Base-by-base conservation (phyloP, 768 basidiomycete species). In the Agrocybe chaxingu region DNA sequence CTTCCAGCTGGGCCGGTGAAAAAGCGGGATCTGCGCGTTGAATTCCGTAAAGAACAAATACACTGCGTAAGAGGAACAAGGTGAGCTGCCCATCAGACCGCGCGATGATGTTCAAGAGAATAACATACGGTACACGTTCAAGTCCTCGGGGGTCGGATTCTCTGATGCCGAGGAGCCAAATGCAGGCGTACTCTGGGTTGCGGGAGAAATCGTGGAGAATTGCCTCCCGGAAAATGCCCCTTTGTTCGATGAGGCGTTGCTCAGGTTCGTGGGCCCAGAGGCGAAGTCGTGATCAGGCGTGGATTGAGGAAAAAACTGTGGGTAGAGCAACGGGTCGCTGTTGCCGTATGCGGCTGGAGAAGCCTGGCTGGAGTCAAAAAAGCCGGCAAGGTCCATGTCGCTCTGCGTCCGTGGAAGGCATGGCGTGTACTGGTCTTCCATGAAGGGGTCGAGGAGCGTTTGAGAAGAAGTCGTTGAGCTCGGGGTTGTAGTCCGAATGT, bases 41-140 rank as follows among this genome's bases (percentile, higher is more conserved):
- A 79, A 80, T 40, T 71, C 71, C 40, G 76, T 70, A 68, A 82
- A 80, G 65, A 84, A 84, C 8, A 80, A 64, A 54, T 73, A 73
- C 45, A 78, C 78, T 82, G 53, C 44, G 32, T 47, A 37, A 10
- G 48, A 29, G 6, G 51, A 47, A 43, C 31, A 37, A 31, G 38
- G 55, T 42, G 39, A 53, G 32, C n/a, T 52, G 44, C 51, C 16
- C 42, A 45, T 40, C 42, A 45, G 38, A 37, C 32, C 24, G 40
- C 11, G 37, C 47, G 42, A 36, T 44, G 33, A 45, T 35, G 42
- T 42, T 41, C 19, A 34, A 29, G 34, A 42, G 45, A 50, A 48
- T 39, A 12, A 71, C 81, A 62, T 67, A 86, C 85, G 69, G 57
- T 82, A 84, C 31, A 78, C 70, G 50, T 78, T 74, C 52, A 79